These are phyloP conservation scores for Teunomyces aglyptinius DNA, from an alignment of 805 yeast species.

Conservation along the genomic window DNA sequence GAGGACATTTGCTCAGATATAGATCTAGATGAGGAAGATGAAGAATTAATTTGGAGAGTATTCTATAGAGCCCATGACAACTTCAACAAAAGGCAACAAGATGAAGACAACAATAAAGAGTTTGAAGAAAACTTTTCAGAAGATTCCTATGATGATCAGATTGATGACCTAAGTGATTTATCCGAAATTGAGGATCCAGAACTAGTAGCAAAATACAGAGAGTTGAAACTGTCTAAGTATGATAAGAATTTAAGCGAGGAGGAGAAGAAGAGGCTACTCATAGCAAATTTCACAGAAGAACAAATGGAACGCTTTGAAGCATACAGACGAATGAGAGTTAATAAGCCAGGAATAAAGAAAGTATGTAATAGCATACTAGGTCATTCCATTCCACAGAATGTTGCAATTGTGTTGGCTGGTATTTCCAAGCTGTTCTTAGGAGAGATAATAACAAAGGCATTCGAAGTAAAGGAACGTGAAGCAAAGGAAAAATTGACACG, in stretches of 20 bases:
- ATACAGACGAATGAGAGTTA: constrained; percentile 65
- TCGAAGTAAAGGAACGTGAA: constrained; percentile 62
- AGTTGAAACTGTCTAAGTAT: constrained; percentile 30
- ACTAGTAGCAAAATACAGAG: constrained; percentile 28
- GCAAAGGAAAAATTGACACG: constrained; percentile 39
- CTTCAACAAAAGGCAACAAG: constrained; percentile 7
- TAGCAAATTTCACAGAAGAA: constrained; percentile 71
- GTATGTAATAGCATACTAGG: constrained; percentile 75
- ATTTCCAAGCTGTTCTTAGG: constrained; percentile 87
- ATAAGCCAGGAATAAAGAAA: constrained; percentile 72
- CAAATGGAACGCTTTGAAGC: constrained; percentile 88
- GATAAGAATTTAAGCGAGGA: constrained; percentile 39
- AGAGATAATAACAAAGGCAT: constrained; percentile 80
- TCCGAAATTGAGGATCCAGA: constrained; percentile 36
- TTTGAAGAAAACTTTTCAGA: constrained; percentile 14
- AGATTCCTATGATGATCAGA: constrained; percentile 26
- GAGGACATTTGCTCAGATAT: constrained; percentile 27
- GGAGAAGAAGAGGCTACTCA: constrained; percentile 58
- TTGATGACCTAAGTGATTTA: constrained; percentile 24
- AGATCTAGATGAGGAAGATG: constrained; percentile 45
- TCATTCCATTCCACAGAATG: constrained; percentile 75
- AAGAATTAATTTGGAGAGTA: constrained; percentile 43
- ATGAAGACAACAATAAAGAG: constrained; percentile 8
- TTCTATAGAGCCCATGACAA: constrained; percentile 30
- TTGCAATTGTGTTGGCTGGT: constrained; percentile 81